Percentiles rank a stretch among this genome's conserved stretches.
phyloP scores from a whole-genome alignment of 2,329 filamentous ascomycete genomes.

The Zopfia rhizophila region DNA sequence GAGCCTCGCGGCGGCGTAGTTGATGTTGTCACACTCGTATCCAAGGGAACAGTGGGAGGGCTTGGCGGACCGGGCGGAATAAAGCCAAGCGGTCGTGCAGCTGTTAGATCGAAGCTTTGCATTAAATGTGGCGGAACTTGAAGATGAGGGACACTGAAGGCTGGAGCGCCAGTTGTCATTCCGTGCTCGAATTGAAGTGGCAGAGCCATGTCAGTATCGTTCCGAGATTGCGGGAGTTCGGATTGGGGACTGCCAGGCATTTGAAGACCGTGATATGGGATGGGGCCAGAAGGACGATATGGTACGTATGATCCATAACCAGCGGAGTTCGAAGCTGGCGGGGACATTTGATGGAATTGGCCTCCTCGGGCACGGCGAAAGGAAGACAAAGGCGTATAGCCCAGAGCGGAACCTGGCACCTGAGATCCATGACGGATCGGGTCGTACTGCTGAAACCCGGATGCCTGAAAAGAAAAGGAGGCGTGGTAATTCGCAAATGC shows the following conservation, averaged over 20 bases:
- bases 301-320: too few relatives aligned
- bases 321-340: too few relatives aligned
- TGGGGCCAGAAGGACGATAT: too few relatives aligned
- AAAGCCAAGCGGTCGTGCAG: conserved; percentile 15
- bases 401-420: conserved; percentile 19
- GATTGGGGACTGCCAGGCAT: conserved; percentile 14
- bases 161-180: conserved; percentile 16
- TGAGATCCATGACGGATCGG: conserved; percentile 19
- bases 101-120: conserved; percentile 8
- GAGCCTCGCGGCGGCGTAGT: conserved; percentile 8
- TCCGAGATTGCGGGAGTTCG: conserved; percentile 4
- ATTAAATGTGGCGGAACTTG: conserved; percentile 4
- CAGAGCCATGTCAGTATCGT: conserved; percentile 13
- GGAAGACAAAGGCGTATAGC: conserved; percentile 15
- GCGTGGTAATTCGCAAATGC: conserved; percentile 25
- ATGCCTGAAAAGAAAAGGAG: conserved; percentile 16
- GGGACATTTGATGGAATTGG: conserved; percentile 17
- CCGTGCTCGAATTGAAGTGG: conserved; percentile 15
- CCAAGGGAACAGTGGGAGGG: conserved; percentile 13
- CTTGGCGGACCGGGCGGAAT: conserved; percentile 6
- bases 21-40: too few relatives aligned
- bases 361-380: conserved; percentile 14
- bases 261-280: conserved; percentile 8
- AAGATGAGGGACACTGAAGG: conserved; percentile 1
- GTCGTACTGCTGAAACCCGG: conserved; percentile 9